Conservation (phyloP, 2,329 filamentous ascomycete species). For the Chrysosporium queenslandicum region DNA sequence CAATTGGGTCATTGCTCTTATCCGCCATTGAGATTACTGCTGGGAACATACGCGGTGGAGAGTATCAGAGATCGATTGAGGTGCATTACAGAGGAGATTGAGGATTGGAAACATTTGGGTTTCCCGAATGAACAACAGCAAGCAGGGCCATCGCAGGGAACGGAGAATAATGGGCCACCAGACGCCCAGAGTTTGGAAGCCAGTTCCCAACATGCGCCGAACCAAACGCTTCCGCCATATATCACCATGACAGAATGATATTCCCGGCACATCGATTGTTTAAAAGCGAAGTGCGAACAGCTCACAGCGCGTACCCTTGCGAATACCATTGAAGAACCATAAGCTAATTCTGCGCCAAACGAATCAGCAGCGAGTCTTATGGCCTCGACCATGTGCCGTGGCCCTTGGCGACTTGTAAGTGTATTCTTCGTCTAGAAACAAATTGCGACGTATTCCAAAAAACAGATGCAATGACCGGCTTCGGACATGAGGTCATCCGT, state of each 20-base stretch:
- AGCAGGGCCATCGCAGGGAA: neutral
- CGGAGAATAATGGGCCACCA: neutral
- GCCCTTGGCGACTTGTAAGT: neutral
- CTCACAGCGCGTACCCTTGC: too few species aligned
- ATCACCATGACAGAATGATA: neutral
- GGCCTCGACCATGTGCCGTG: too few species aligned
- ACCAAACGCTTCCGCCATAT: neutral
- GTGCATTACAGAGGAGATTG: constrained; percentile 87
- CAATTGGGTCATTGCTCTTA: constrained; percentile 90
- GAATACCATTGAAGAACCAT: neutral
- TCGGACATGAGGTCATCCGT: neutral
- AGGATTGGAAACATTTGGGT: constrained; percentile 83
- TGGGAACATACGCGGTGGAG: constrained; percentile 91
- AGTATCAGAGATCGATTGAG: constrained; percentile 83
- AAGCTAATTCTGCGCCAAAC: neutral
- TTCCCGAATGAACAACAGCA: constrained; percentile 41
- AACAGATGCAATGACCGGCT: neutral
- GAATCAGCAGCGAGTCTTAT: too few species aligned
- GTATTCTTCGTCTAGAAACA: neutral
- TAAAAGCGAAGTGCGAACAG: too few species aligned
- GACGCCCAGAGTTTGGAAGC: neutral
- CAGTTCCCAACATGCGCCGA: neutral
- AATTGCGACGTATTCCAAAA: neutral
- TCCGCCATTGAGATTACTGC: constrained; percentile 72
- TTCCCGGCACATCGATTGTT: too few species aligned